A percentile compares a stretch with the other conserved stretches of the same genome.
These are phyloP conservation scores for Hemileccinum impolitum DNA, from an alignment of 768 basidiomycete species.

Conservation along the genomic window DNA sequence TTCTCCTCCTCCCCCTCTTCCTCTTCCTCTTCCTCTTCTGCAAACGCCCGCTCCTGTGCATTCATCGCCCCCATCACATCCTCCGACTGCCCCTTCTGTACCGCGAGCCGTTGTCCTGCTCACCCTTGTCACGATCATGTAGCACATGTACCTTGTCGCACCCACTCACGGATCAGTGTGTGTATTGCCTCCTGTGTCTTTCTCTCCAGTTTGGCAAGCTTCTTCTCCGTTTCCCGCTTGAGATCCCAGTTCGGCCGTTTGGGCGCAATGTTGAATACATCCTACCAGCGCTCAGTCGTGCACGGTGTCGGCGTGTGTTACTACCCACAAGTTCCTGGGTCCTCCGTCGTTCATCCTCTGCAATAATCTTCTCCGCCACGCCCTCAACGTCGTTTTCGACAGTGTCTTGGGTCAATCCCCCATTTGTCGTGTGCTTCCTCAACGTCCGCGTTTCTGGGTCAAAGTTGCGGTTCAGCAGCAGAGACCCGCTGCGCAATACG, in stretches of 20 bases:
- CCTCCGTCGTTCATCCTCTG: constrained; percentile 81
- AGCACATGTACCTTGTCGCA: not conserved
- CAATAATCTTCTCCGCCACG: constrained; percentile 78
- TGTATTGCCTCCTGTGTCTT: constrained; percentile 92
- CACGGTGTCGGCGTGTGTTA: not conserved
- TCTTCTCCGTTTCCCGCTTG: constrained; percentile 91
- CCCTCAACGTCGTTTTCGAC: constrained; percentile 85
- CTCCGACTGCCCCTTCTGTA: constrained; percentile 75
- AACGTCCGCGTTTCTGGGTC: constrained; percentile 84
- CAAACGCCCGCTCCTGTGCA: constrained; percentile 61
- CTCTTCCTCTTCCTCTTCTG: constrained; percentile 40
- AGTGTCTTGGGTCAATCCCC: constrained; percentile 68
- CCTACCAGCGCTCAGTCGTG: constrained; percentile 44
- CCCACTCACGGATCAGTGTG: constrained; percentile 79
- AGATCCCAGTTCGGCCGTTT: constrained; percentile 97
- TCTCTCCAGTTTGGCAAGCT: constrained; percentile 82
- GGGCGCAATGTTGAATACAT: constrained; percentile 95
- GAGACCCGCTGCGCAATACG: constrained; percentile 36
- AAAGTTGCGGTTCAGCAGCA: constrained; percentile 77
- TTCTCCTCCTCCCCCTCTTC: not conserved
- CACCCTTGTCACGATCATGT: constrained; percentile 5
- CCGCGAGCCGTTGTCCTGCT: constrained; percentile 72
- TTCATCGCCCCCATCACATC: constrained; percentile 83
- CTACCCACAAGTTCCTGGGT: constrained; percentile 83
- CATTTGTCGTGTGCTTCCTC: constrained; percentile 60